Percentiles rank a stretch among this genome's conserved stretches.
Conservation (phyloP, 1,284 basidiomycete species). For the Xanthoconium separans region DNA sequence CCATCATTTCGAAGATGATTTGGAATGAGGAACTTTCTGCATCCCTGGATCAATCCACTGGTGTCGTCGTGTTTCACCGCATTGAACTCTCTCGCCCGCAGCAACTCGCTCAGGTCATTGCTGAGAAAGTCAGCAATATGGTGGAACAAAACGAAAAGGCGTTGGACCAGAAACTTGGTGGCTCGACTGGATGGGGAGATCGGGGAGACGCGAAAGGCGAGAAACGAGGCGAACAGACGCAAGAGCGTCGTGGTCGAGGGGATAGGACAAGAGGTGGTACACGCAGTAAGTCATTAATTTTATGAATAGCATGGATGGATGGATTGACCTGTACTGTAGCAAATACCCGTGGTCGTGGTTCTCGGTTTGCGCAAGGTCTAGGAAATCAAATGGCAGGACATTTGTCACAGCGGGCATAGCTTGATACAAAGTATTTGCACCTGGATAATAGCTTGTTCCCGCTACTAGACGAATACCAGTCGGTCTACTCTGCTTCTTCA, state of each 20-base stretch:
- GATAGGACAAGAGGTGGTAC: constrained; percentile 52
- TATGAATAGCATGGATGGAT: neutral
- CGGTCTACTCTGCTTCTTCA: constrained; percentile 6
- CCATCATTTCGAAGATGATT: constrained; percentile 97
- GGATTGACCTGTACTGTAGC: constrained; percentile 35
- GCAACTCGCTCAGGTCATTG: constrained; percentile 82
- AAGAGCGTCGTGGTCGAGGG: constrained; percentile 69
- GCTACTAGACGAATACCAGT: neutral
- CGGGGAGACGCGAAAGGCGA: constrained; percentile 71
- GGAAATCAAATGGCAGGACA: constrained; percentile 69
- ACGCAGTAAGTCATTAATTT: constrained; percentile 43
- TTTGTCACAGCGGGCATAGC: constrained; percentile 19
- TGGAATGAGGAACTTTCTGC: constrained; percentile 97
- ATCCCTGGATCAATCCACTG: constrained; percentile 86
- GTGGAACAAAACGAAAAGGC: constrained; percentile 97
- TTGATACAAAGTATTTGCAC: neutral
- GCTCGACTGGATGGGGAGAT: constrained; percentile 64
- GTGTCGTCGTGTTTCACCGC: constrained; percentile 88
- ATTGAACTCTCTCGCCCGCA: constrained; percentile 90
- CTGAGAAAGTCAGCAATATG: constrained; percentile 85
- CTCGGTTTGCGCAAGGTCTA: constrained; percentile 75
- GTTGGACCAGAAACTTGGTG: constrained; percentile 87
- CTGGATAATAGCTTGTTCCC: constrained; percentile 1
- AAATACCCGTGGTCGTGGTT: constrained; percentile 65
- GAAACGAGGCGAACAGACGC: constrained; percentile 73